Evolutionary conservation across 768 basidiomycete species (phyloP), one percentile per base, ranked within the genome.

Genomic region (Naganishia kalamii): DNA sequence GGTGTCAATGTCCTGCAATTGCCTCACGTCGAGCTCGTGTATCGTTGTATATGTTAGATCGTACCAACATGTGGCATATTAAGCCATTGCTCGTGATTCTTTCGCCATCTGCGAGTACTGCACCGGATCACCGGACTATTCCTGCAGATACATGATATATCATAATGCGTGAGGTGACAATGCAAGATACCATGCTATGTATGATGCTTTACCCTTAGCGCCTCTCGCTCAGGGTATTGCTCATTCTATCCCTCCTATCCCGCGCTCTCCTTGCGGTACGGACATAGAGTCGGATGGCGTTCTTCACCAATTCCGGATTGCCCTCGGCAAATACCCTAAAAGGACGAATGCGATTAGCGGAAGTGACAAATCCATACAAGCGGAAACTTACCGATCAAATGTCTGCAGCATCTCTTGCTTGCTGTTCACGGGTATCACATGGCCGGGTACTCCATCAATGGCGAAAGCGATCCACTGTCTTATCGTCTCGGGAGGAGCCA

Each of bases 281-380:
- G 74, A 88, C 87, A 48, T 92, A 81, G 30, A 79, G 70, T 43
- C 88, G 78, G 67, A 93, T 83, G 0, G 87, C 86, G 71, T 88
- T 87, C 78, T 91, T 92, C 63, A 90, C 86, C 75, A 88, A 88
- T 74, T 92, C 90, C 63, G 83, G 84, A 73, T 89, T 84, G 63
- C 81, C 81, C 0, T 81, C 79, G 63, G 85, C 83, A 50, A 91
- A 78, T 8, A 87, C 84, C 66, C 90, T 92, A 15, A 0, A 30
- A 30, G 17, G 21, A 47, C 8, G 6, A 37, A 19, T 7, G 21
- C 19, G 11, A 11, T 33, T 13, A 49, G 32, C 23, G 13, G 25
- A 15, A 61, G 29, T 37, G 25, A 41, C 8, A 19, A 21, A 30
- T 4, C 15, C 8, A 29, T 19, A 44, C 4, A 27, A 8, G 5